phyloP scores from a whole-genome alignment of 2,329 filamentous ascomycete species.

The Xylariaceae sp. region DNA sequence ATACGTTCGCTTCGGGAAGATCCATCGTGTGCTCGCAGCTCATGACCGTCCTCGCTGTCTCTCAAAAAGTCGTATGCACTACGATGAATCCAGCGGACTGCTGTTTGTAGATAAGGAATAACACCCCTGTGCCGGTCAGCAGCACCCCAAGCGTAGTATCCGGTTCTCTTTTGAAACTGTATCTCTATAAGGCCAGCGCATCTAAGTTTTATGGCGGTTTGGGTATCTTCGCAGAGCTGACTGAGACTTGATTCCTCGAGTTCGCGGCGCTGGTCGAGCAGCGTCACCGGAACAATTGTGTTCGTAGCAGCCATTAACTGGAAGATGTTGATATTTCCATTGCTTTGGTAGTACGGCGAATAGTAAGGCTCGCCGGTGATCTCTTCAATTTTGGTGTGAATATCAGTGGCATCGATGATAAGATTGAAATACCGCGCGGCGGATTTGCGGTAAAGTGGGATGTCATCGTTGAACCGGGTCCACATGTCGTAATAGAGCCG shows the following conservation, averaged over 20 bases:
- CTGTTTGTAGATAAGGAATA: neutral
- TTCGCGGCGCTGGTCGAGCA: neutral
- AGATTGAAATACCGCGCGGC: neutral
- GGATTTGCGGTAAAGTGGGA: neutral
- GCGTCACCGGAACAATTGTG: too few species aligned
- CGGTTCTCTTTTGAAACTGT: neutral
- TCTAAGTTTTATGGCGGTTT: neutral
- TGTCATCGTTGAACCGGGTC: neutral
- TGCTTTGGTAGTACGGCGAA: neutral
- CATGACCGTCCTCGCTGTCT: too few species aligned
- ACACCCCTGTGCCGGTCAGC: neutral
- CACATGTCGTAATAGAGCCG: neutral
- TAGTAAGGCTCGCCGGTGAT: too few species aligned
- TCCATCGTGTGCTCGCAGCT: too few species aligned
- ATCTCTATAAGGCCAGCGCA: neutral
- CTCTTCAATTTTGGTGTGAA: too few species aligned
- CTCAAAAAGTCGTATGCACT: neutral
- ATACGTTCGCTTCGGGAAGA: too few species aligned
- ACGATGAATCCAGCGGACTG: neutral
- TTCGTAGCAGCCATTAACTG: too few species aligned
- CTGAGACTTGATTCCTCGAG: neutral
- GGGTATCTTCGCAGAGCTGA: neutral
- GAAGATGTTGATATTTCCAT: too few species aligned
- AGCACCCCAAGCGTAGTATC: neutral
- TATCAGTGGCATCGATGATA: neutral